Conservation (phyloP, 2,329 filamentous ascomycete species). For the Setomelanomma holmii region DNA sequence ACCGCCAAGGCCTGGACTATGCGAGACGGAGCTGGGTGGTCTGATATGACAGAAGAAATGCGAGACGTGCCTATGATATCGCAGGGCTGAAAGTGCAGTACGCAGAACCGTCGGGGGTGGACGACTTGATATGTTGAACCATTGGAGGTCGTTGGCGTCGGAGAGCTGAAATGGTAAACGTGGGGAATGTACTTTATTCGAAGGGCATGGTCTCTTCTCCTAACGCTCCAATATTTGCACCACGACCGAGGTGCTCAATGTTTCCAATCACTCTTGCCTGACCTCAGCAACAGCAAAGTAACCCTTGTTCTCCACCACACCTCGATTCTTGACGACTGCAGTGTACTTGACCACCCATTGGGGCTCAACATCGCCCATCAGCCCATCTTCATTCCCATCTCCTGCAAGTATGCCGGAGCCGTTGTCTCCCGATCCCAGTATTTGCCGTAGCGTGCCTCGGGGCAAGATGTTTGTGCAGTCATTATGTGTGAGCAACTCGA, state of each 20-base stretch:
- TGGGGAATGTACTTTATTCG: too few species aligned
- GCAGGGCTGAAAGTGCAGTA: too few species aligned
- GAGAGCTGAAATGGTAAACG: too few species aligned
- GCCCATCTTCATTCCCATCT: conserved; percentile 60
- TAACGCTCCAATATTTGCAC: not conserved
- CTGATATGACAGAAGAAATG: not conserved
- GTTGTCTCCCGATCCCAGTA: conserved; percentile 74
- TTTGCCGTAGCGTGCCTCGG: conserved; percentile 80
- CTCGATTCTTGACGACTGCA: conserved; percentile 89
- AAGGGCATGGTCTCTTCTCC: too few species aligned
- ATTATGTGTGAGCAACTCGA: conserved; percentile 91
- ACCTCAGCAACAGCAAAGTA: conserved; percentile 90
- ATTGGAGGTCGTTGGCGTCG: too few species aligned
- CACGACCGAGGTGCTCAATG: not conserved
- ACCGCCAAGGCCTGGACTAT: not conserved
- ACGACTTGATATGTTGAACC: too few species aligned
- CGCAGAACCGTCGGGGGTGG: too few species aligned
- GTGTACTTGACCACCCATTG: conserved; percentile 98
- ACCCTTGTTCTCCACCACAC: conserved; percentile 97
- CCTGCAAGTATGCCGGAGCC: conserved; percentile 80
- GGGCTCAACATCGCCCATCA: conserved; percentile 80
- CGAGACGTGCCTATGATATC: too few species aligned
- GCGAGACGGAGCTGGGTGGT: not conserved
- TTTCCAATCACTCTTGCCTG: conserved; percentile 17
- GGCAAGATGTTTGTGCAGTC: conserved; percentile 94